Evolutionary conservation across 225 moss, liverwort and hornwort genomes (phyloP), one percentile per base, ranked within the genome.

Genomic region (Takakia lepidozioides): DNA sequence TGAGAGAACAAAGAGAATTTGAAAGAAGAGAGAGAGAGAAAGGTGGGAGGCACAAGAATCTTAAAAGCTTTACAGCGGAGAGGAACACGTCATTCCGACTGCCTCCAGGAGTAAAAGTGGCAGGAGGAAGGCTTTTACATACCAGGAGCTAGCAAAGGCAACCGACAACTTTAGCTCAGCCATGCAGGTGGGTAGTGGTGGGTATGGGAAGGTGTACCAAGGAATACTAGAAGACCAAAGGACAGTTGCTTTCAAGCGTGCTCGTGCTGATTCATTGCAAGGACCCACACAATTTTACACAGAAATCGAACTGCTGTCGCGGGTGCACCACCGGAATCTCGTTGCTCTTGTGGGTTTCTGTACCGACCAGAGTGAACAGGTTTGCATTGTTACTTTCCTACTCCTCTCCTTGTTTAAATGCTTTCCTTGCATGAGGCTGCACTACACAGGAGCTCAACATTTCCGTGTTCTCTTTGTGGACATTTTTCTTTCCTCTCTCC

Each of bases 121-220:
- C 72, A 2, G 61, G 56, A 30, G 67, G 60, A 67, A 46, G 48
- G 63, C 64, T 3, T 78, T 78, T 49, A 38, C 63, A 10, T 72
- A 62, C 35, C 56, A 57, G 2, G 77, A 78, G 24, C 61, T 78
- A 19, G 67, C 19, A 18, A 55, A 55, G 26, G 72, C 67, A 10
- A 78, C 77, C 3, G 58, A 72, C 17, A 18, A 65, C n/a, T 78
- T 78, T 60, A 61, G 55, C 52, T 3, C 0, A 0, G 54, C 55
- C 2, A 72, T 49, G 29, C 48, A 71, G 10, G 77, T 78, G 0
- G 77, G 77, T 0, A 29, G 58, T 52, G 77, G 77, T 3, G 77
- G 77, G 3, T 78, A 78, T 18, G 77, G 77, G 2, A 71, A 68
- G 48, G 77, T 78, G 1, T 78, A 78, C 57, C 59, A 55, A 7